These are phyloP conservation scores for Chlamydomonas applanata DNA, from an alignment of 139 green algal species.

Conservation along the genomic window DNA sequence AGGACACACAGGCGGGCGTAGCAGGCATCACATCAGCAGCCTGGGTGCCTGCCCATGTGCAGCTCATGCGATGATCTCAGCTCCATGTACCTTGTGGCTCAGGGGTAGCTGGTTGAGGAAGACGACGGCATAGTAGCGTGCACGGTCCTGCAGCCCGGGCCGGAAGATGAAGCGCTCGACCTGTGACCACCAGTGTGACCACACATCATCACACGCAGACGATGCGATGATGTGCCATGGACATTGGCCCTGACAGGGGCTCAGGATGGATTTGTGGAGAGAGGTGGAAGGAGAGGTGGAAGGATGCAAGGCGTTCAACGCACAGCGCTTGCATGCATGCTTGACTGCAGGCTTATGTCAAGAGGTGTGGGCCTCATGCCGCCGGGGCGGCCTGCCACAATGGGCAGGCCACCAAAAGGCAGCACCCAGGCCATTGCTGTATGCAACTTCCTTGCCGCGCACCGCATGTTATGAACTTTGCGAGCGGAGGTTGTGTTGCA, in stretches of 20 bases:
- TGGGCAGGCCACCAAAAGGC: background rate
- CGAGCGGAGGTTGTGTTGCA: constrained; percentile 40
- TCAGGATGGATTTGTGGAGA: too few relatives aligned
- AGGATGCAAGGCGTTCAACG: too few relatives aligned
- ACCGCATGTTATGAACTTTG: constrained; percentile 13
- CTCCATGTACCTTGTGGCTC: constrained; percentile 43
- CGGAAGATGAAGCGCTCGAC: constrained; percentile 85
- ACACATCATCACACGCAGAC: constrained; percentile 1
- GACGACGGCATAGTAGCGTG: constrained; percentile 83
- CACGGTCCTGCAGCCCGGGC: constrained; percentile 67
- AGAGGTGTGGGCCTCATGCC: too few relatives aligned
- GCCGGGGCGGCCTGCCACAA: too few relatives aligned
- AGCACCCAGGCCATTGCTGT: background rate
- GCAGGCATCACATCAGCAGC: too few relatives aligned
- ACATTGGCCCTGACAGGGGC: too few relatives aligned
- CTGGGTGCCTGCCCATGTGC: too few relatives aligned
- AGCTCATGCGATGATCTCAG: too few relatives aligned
- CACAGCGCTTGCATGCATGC: too few relatives aligned
- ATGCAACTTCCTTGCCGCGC: constrained; percentile 33
- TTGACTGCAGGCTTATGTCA: too few relatives aligned
- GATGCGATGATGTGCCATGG: background rate
- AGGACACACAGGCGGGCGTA: too few relatives aligned
- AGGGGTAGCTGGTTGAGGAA: constrained; percentile 93
- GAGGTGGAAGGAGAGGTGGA: too few relatives aligned
- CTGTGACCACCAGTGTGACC: constrained; percentile 13